Evolutionary conservation across 1,284 basidiomycete species (phyloP).

Genomic region (Pisolithus thermaeus): DNA sequence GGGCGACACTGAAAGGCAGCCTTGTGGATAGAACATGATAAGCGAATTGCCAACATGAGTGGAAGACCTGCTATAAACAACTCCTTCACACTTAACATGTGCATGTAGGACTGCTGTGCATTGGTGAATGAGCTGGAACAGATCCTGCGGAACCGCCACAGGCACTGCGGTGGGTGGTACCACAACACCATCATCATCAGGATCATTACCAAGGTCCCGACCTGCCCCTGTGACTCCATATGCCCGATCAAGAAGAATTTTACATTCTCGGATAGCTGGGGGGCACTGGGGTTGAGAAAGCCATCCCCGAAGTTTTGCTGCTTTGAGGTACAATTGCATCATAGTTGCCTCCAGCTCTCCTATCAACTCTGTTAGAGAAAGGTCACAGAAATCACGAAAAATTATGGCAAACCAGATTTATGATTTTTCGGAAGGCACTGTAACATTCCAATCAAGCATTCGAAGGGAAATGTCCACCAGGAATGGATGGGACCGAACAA

Average conservation of each 20-base stretch:
- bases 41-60: neutral
- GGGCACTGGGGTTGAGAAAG: neutral
- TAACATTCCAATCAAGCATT: slow-evolving; percentile 30
- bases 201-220: neutral
- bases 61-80: neutral
- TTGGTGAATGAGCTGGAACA: neutral
- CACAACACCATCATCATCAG: neutral
- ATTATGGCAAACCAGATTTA: slow-evolving; percentile 21
- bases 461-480: slow-evolving; percentile 29
- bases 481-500: slow-evolving; percentile 33
- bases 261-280: slow-evolving; percentile 8
- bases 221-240: neutral
- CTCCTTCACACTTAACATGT: neutral
- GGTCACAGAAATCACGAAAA: too few species aligned
- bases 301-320: slow-evolving; percentile 5
- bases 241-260: slow-evolving; percentile 5
- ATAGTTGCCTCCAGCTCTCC: slow-evolving; percentile 17
- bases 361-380: slow-evolving; percentile 11
- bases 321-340: slow-evolving; percentile 6
- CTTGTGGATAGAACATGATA: neutral
- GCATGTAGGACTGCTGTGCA: neutral
- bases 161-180: neutral
- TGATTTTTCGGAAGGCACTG: slow-evolving; percentile 30
- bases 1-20: neutral
- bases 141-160: neutral